A percentile compares a stretch with the other conserved stretches of the same genome.
Evolutionary conservation across 306 rosid species (phyloP).

Genomic region (Acacia melanoxylon): DNA sequence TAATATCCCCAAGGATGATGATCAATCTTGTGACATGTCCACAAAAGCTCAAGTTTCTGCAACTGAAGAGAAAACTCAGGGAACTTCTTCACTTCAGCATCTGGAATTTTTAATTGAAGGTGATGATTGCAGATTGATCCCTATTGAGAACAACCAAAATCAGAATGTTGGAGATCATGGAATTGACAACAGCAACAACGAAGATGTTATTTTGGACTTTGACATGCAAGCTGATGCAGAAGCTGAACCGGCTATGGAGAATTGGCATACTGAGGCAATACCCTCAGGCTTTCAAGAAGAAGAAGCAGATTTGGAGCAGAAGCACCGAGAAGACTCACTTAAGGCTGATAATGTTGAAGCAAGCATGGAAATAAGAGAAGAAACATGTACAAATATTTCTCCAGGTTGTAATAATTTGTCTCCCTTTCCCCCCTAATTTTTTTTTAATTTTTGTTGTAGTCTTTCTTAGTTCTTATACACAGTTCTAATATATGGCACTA

Average conservation of each 20-base stretch:
- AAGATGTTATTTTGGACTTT: constrained; percentile 86
- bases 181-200: constrained; percentile 24
- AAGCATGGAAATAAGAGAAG: constrained; percentile 39
- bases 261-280: constrained; percentile 58
- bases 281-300: constrained; percentile 28
- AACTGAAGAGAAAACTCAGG: constrained; percentile 32
- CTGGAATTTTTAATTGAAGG: constrained; percentile 83
- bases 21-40: constrained; percentile 38
- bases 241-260: constrained; percentile 55
- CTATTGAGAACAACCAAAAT: constrained; percentile 51
- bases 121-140: constrained; percentile 77
- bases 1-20: constrained; percentile 31
- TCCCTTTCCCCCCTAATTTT: not conserved
- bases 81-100: constrained; percentile 51
- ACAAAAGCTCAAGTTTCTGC: constrained; percentile 26
- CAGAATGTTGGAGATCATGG: constrained; percentile 43
- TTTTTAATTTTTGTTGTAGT: not conserved
- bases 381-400: constrained; percentile 44
- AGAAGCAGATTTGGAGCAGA: constrained; percentile 31
- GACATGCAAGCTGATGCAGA: constrained; percentile 46
- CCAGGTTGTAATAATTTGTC: constrained; percentile 46
- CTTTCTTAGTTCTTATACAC: not conserved
- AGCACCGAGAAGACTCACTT: constrained; percentile 36
- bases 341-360: constrained; percentile 37
- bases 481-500: constrained; percentile 20